Conservation (phyloP, 257 asterid species). For the Paulownia fortunei region DNA sequence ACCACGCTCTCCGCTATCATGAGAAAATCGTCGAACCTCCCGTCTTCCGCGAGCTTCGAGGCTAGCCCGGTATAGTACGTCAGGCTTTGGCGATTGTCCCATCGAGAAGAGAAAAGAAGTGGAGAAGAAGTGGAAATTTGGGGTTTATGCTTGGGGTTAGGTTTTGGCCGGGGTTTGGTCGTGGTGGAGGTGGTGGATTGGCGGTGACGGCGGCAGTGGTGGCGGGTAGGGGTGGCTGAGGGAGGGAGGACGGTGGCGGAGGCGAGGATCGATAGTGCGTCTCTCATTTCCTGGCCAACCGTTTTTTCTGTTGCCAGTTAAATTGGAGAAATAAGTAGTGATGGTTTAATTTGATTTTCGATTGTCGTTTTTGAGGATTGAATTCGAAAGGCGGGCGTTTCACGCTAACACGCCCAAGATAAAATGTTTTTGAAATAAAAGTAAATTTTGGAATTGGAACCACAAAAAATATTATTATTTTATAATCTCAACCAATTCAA, state of each 20-base stretch:
- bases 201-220: constrained; percentile 34
- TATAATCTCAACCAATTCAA: too few relatives aligned
- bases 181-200: constrained; percentile 34
- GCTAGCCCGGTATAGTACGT: constrained; percentile 71
- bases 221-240: constrained; percentile 46
- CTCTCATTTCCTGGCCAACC: constrained; percentile 71
- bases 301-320: constrained; percentile 38
- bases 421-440: too few relatives aligned
- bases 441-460: too few relatives aligned
- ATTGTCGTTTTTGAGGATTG: constrained; percentile 44
- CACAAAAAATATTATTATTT: too few relatives aligned
- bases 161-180: constrained; percentile 39
- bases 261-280: constrained; percentile 64
- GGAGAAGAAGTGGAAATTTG: constrained; percentile 46
- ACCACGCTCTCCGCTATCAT: constrained; percentile 68
- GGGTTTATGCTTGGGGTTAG: constrained; percentile 40
- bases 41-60: constrained; percentile 73
- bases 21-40: constrained; percentile 72
- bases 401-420: background rate
- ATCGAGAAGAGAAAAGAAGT: constrained; percentile 51
- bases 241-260: constrained; percentile 64
- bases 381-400: constrained; percentile 52
- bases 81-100: constrained; percentile 49
- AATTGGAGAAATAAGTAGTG: constrained; percentile 26
- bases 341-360: background rate